phyloP scores from a whole-genome alignment of 2,329 filamentous ascomycete species.

The Arthrinium puccinioides region DNA sequence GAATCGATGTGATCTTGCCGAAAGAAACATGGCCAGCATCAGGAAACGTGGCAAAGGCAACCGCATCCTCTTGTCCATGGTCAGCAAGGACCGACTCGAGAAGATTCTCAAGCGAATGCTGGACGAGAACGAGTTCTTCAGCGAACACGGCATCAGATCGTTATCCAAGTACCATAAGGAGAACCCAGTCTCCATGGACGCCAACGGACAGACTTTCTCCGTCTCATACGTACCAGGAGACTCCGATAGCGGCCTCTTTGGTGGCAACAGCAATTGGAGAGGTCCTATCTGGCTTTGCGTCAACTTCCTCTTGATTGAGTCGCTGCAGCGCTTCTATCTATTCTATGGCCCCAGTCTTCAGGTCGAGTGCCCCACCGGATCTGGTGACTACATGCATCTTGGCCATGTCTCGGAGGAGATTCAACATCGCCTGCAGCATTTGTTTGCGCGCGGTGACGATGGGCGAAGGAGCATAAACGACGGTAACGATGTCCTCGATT shows the following conservation, averaged over 20 bases:
- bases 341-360: conserved; percentile 87
- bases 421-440: conserved; percentile 87
- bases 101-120: conserved; percentile 89
- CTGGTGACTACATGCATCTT: conserved; percentile 90
- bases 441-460: conserved; percentile 78
- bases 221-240: conserved; percentile 92
- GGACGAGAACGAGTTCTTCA: conserved; percentile 88
- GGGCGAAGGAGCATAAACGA: conserved; percentile 84
- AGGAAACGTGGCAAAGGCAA: conserved; percentile 84
- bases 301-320: conserved; percentile 91
- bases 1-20: conserved; percentile 77
- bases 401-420: conserved; percentile 92
- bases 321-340: conserved; percentile 89
- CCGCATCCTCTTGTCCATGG: conserved; percentile 78
- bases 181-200: conserved; percentile 88
- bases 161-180: conserved; percentile 88
- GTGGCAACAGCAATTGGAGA: conserved; percentile 97
- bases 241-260: conserved; percentile 90
- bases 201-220: conserved; percentile 82
- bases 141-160: conserved; percentile 83
- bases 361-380: conserved; percentile 90
- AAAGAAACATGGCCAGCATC: conserved; percentile 93
- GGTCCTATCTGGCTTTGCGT: conserved; percentile 94
- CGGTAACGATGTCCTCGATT: conserved; percentile 79
- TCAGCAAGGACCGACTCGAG: conserved; percentile 86